A percentile compares a stretch with the other conserved stretches of the same genome.
Conservation (phyloP, 352 stramenopile genomes). For the Thalassiosira oceanica region DNA sequence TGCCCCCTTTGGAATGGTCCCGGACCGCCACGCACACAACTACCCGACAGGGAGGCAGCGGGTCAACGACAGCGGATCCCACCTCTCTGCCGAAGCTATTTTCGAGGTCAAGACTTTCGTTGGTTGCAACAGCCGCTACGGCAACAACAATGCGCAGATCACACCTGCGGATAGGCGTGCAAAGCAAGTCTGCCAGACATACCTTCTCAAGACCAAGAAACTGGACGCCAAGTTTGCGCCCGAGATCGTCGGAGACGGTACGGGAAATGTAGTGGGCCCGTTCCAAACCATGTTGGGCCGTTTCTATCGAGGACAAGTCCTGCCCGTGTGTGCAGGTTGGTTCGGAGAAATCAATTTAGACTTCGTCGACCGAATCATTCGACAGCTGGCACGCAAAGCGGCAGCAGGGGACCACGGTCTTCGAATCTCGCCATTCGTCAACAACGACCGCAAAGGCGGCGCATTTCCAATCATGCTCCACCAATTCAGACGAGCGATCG, state of each 20-base stretch:
- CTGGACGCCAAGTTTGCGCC: slow-evolving; percentile 13
- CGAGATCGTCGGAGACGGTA: slow-evolving; percentile 1
- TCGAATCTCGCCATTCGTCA: not conserved
- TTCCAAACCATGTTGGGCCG: not conserved
- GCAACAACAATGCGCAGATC: slow-evolving; percentile 2
- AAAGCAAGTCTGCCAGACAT: not conserved
- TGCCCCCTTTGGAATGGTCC: slow-evolving; percentile 3
- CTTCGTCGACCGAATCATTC: slow-evolving; percentile 4
- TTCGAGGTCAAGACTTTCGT: slow-evolving; percentile 16
- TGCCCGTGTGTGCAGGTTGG: slow-evolving; percentile 2
- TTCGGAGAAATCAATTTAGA: not conserved
- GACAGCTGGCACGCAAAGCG: not conserved
- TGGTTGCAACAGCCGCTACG: slow-evolving; percentile 1
- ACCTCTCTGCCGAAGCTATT: slow-evolving; percentile 1
- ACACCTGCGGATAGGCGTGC: not conserved
- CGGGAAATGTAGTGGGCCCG: slow-evolving; percentile 1
- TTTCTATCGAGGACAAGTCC: slow-evolving; percentile 6
- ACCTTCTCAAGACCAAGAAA: slow-evolving; percentile 8
- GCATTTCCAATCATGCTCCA: not conserved
- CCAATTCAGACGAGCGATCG: slow-evolving; percentile 13
- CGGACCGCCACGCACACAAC: slow-evolving; percentile 14
- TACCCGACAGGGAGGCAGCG: slow-evolving; percentile 1
- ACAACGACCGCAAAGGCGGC: not conserved
- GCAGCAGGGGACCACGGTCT: slow-evolving; percentile 1
- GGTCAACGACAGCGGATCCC: slow-evolving; percentile 15